phyloP scores from a whole-genome alignment of 225 moss, liverwort and hornwort genomes.

The Anthoceros angustus region DNA sequence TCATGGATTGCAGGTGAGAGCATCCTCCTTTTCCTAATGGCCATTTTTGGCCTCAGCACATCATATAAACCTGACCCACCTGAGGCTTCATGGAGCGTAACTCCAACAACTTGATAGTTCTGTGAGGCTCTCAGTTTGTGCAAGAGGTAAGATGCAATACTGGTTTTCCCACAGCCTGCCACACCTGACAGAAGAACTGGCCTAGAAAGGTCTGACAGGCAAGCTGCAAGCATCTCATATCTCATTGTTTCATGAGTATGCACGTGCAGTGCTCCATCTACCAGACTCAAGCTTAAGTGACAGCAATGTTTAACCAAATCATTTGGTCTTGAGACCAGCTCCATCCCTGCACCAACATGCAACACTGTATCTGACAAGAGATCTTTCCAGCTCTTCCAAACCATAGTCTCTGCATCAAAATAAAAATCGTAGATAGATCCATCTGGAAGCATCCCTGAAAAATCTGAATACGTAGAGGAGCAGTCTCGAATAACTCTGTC shows the following conservation, averaged over 20 bases:
- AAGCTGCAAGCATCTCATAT: conserved; percentile 22
- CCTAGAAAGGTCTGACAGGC: conserved; percentile 13
- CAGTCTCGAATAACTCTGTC: conserved; percentile 22
- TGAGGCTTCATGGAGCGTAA: conserved; percentile 24
- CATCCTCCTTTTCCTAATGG: conserved; percentile 24
- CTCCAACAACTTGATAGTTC: conserved; percentile 25
- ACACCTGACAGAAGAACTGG: conserved; percentile 30
- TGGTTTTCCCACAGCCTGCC: conserved; percentile 25
- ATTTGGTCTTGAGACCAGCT: conserved; percentile 3
- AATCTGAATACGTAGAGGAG: conserved; percentile 6
- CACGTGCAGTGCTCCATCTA: conserved; percentile 19
- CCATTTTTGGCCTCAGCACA: conserved; percentile 23
- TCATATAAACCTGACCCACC: conserved; percentile 21
- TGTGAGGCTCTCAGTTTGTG: conserved; percentile 13
- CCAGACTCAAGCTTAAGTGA: conserved; percentile 16
- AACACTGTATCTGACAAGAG: conserved; percentile 11
- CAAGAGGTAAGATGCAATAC: conserved; percentile 19
- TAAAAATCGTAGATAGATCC: conserved; percentile 25
- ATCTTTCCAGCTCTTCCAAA: conserved; percentile 29
- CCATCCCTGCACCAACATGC: not conserved
- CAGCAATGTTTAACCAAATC: conserved; percentile 10
- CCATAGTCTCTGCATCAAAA: conserved; percentile 18
- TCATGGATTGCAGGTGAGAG: conserved; percentile 23
- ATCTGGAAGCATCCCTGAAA: conserved; percentile 14
- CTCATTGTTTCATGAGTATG: conserved; percentile 27